Evolutionary conservation across 2,329 filamentous ascomycete species (phyloP), one percentile per base, ranked within the genome.

Genomic region (Aspergillus sp.): DNA sequence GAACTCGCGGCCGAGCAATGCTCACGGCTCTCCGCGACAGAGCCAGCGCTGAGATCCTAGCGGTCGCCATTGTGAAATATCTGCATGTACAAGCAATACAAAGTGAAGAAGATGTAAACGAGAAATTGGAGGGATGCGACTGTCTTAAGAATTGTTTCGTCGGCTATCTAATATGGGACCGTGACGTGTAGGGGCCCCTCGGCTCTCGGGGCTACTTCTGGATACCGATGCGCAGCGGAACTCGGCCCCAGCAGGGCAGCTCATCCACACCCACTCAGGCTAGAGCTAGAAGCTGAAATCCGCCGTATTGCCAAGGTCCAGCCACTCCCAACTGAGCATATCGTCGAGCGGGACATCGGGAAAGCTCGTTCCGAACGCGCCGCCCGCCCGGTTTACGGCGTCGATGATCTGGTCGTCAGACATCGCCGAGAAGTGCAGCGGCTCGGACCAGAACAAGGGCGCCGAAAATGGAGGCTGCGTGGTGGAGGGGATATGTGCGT

Each of bases 361-460:
- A 52, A 83, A 76, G 2, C 75, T 77, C 1, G 78, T 74, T 16
- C 83, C 81, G 55, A 87, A 81, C 14, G 80, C 79, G 21, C 83
- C 80, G 3, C 81, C 83, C 0, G 84, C 82, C 56, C 83, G 80
- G 61, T 85, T 86, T 23, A 88, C 77, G 4, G 85, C 83, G 57
- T 87, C 83, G 4, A 83, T 78, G 44, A 88, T 85, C 63, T 88
- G 84, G 53, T 86, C 80, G 52, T 87, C 84, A 1, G 85, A 88
- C 86, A 88, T 88, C 29, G 83, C 76, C 2, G 84, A 87, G 64
- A 88, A 86, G 20, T 84, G 82, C 19, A 87, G 49, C 4, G 81
- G 76, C 54, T 82, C 79, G 0, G 76, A 64, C 76, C 78, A 80
- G 7, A 77, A 53, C 4, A 68, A 56, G 16, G 66, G 53, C 4